Base-by-base conservation (phyloP, 352 stramenopile genomes). In the Phytophthora foliorum region DNA sequence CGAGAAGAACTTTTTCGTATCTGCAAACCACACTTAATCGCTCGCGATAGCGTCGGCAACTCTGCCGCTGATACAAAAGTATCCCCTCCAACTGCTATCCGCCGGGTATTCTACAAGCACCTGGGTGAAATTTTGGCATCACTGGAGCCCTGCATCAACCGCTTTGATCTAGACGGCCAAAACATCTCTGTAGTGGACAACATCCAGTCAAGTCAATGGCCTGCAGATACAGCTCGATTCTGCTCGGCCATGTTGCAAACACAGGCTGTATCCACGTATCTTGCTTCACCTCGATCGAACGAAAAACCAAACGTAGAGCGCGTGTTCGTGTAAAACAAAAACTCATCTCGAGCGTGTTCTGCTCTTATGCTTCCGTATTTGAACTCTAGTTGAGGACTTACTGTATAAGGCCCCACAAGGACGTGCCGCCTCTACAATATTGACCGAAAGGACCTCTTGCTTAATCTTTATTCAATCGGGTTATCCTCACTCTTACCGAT, bases 131-230 rank as follows among this genome's bases (percentile, higher is more conserved):
- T 93, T 25, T 57, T 92, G 25, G 16, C 59, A 2, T 57, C 72
- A 3, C 51, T 94, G 21, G 84, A 94, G 38, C 72, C 79, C 10
- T 89, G 86, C 51, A 67, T 84, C 34, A 90, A 88, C 61, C 84
- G 82, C 24, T 90, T 92, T 61, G 70, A 83, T 51, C 78, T 74
- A 36, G 63, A 70, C 8, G 69, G 64, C 9, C 69, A 76, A 32
- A 60, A 49, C 10, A 72, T 86, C 14, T 77, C 75, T 1, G 75
- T 91, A 1, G 78, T 90, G n/a, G 83, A 90, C 66, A 77, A 70
- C 1, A 78, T 59, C 49, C 78, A 82, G 46, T 67, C 73, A 42
- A 75, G 55, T 32, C 54, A 65, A 19, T 86, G 77, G 77, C 58
- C 75, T 31, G 57, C 57, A 11, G 77, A 90, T 27, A 61, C 74